Conservation (phyloP, 2,329 filamentous ascomycete genomes). For the Cercospora sp. region DNA sequence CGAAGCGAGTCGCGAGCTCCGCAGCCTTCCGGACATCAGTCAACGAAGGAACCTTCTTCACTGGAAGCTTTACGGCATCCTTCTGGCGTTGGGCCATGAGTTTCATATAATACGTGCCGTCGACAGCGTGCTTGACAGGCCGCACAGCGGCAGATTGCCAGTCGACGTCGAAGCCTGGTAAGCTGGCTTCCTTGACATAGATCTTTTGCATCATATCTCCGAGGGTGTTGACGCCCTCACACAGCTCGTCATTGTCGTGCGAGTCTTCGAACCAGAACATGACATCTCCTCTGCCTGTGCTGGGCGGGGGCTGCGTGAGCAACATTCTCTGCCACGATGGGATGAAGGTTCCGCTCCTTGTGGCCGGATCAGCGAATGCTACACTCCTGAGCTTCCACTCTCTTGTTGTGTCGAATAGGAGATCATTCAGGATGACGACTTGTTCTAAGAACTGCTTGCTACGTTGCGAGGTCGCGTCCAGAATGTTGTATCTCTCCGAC, state of each 20-base stretch:
- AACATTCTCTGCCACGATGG: conserved; percentile 27
- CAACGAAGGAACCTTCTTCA: background rate
- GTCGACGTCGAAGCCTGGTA: conserved; percentile 13
- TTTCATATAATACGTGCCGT: conserved; percentile 21
- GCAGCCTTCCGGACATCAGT: background rate
- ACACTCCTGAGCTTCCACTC: conserved; percentile 21
- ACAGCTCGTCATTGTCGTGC: conserved; percentile 23
- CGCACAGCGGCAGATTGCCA: conserved; percentile 19
- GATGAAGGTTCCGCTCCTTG: conserved; percentile 10
- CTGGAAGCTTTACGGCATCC: conserved; percentile 3
- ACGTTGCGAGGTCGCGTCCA: conserved; percentile 23
- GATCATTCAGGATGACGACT: conserved; percentile 23
- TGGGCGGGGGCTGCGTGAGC: conserved; percentile 22
- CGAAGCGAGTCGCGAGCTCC: background rate
- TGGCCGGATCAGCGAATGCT: conserved; percentile 15
- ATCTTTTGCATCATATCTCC: conserved; percentile 24
- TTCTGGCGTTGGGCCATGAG: conserved; percentile 16
- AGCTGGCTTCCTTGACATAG: conserved; percentile 19
- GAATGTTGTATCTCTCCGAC: conserved; percentile 20
- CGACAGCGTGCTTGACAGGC: conserved; percentile 24
- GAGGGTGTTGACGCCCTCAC: conserved; percentile 22
- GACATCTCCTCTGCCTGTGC: conserved; percentile 21
- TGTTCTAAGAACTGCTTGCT: conserved; percentile 23
- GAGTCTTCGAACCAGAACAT: conserved; percentile 28
- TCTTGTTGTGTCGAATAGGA: conserved; percentile 24